phyloP scores from a whole-genome alignment of 192 early-diverging fungal species.

The Dispira simplex region DNA sequence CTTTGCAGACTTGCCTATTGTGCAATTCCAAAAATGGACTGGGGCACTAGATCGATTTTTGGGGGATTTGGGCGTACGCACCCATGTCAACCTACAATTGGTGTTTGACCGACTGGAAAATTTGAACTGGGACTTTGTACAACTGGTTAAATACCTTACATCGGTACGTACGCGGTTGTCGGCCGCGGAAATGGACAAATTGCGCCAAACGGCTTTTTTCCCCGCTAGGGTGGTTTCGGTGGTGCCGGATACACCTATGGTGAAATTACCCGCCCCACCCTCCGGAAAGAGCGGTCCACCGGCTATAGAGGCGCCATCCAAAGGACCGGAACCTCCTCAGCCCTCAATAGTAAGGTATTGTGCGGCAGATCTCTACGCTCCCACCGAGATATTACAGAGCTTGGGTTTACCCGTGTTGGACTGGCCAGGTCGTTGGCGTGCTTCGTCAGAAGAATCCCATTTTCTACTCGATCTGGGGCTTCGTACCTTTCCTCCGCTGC shows the following conservation, averaged over 20 bases:
- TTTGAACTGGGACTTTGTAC: conserved; percentile 71
- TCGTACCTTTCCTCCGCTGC: conserved; percentile 21
- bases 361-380: conserved; percentile 50
- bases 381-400: conserved; percentile 33
- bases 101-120: conserved; percentile 65
- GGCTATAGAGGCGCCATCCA: not conserved
- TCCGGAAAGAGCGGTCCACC: conserved; percentile 12
- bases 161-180: conserved; percentile 47
- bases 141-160: conserved; percentile 70
- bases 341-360: conserved; percentile 27
- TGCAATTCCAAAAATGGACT: conserved; percentile 35
- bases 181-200: conserved; percentile 34
- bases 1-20: conserved; percentile 68
- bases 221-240: conserved; percentile 14
- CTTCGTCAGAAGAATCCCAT: conserved; percentile 15
- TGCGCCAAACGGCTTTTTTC: conserved; percentile 51
- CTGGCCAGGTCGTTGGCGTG: conserved; percentile 43
- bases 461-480: conserved; percentile 27
- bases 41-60: conserved; percentile 38
- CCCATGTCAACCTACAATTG: conserved; percentile 72
- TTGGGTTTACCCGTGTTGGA: conserved; percentile 50
- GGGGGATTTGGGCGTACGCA: conserved; percentile 57
- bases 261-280: not conserved
- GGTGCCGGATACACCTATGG: no score
- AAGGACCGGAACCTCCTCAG: not conserved